Evolutionary conservation across 2,329 filamentous ascomycete species (phyloP).

Genomic region (Aspergillus aculeatinus): DNA sequence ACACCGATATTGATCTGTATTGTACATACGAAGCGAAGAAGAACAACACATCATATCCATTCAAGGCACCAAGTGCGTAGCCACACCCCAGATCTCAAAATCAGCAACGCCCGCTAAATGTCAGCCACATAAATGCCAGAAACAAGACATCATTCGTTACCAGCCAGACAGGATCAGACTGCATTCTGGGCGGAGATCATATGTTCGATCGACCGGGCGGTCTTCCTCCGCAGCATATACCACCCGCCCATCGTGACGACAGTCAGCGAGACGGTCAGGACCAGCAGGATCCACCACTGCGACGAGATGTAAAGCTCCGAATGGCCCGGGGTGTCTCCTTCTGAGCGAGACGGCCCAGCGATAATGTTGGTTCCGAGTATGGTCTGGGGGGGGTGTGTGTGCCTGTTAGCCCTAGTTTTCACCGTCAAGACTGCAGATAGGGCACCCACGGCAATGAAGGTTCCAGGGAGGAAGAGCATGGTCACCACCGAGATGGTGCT

Average conservation of each 20-base stretch:
- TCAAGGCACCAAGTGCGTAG: neutral
- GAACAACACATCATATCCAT: neutral
- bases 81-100: neutral
- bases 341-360: constrained; percentile 1
- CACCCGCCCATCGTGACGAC: constrained; percentile 1
- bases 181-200: neutral
- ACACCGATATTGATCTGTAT: neutral
- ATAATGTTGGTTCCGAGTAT: constrained; percentile 8
- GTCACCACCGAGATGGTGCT: constrained; percentile 10
- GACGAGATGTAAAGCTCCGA: constrained; percentile 4
- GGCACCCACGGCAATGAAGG: constrained; percentile 8
- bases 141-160: neutral
- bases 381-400: neutral
- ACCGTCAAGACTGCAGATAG: too few relatives aligned
- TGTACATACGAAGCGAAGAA: neutral
- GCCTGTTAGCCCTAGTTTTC: neutral
- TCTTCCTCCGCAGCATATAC: constrained; percentile 2
- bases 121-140: neutral
- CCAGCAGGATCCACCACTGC: constrained; percentile 7
- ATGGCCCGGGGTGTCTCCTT: neutral
- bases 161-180: neutral
- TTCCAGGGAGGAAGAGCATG: constrained; percentile 9
- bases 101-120: neutral
- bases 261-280: neutral
- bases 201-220: too few relatives aligned